Conservation (phyloP, 352 stramenopile species). For the Blastocystis sp. region DNA sequence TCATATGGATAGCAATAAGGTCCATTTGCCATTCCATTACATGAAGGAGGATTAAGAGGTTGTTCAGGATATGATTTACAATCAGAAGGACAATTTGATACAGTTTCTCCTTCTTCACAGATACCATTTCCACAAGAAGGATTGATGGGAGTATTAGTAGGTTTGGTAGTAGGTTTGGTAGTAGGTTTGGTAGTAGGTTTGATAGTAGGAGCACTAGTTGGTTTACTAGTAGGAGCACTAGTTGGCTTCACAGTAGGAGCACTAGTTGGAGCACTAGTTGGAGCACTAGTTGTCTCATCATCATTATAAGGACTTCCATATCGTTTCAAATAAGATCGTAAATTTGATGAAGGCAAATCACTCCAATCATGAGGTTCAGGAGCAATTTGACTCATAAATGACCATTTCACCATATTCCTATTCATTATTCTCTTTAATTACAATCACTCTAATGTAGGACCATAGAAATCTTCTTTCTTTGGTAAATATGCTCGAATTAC, state of each 20-base stretch:
- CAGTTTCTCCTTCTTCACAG: slow-evolving; percentile 45
- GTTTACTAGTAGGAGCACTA: not conserved
- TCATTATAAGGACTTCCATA: slow-evolving; percentile 22
- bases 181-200: not conserved
- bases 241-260: slow-evolving; percentile 20
- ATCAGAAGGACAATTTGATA: slow-evolving; percentile 45
- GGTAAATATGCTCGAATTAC: slow-evolving; percentile 43
- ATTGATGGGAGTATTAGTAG: not conserved
- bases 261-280: not conserved
- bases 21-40: not conserved
- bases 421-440: not conserved
- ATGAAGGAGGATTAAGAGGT: slow-evolving; percentile 4
- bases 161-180: not conserved
- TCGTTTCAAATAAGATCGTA: slow-evolving; percentile 1
- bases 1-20: slow-evolving; percentile 38
- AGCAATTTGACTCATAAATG: slow-evolving; percentile 47
- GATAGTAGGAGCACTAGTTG: not conserved
- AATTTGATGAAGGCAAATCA: not conserved
- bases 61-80: slow-evolving; percentile 18
- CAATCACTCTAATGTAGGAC: slow-evolving; percentile 28
- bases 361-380: slow-evolving; percentile 30
- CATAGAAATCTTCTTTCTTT: slow-evolving; percentile 55
- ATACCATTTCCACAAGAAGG: slow-evolving; percentile 34
- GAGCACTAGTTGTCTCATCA: not conserved
- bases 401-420: slow-evolving; percentile 49